Conservation (phyloP, 179 eudicot species). For the Actinidia arguta region DNA sequence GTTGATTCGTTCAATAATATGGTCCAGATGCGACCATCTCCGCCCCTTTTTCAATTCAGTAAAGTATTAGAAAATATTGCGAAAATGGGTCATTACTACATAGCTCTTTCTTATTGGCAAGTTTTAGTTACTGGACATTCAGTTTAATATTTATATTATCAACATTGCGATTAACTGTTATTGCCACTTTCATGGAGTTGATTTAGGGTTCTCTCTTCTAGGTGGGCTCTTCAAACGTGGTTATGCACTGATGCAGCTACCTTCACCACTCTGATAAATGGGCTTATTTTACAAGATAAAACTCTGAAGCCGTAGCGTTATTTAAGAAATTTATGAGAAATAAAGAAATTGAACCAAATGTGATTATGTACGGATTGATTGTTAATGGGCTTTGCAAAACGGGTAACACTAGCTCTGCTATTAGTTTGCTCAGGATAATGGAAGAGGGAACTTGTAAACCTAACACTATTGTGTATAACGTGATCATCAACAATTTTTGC, state of each 20-base stretch:
- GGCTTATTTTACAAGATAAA: background rate
- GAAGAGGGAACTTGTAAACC: no score
- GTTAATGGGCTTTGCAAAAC: no score
- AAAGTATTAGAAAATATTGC: background rate
- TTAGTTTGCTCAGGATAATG: no score
- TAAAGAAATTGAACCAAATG: no score
- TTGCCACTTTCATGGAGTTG: background rate
- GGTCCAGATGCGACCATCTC: background rate
- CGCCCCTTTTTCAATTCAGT: background rate
- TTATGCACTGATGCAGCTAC: background rate
- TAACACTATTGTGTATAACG: no score
- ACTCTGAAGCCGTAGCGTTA: background rate
- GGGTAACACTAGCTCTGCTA: no score
- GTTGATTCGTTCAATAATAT: background rate
- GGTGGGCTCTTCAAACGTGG: slow-evolving; percentile 23
- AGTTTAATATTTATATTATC: background rate
- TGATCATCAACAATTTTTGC: no score
- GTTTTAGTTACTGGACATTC: background rate
- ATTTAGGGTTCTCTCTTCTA: slow-evolving; percentile 19
- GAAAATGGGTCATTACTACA: background rate
- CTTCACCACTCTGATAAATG: slow-evolving; percentile 19
- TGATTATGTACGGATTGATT: no score
- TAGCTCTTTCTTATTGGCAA: background rate
- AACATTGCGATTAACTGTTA: background rate
- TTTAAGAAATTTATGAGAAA: background rate